Base-by-base conservation (phyloP, 2,329 filamentous ascomycete genomes). In the Diplocarpon mali region DNA sequence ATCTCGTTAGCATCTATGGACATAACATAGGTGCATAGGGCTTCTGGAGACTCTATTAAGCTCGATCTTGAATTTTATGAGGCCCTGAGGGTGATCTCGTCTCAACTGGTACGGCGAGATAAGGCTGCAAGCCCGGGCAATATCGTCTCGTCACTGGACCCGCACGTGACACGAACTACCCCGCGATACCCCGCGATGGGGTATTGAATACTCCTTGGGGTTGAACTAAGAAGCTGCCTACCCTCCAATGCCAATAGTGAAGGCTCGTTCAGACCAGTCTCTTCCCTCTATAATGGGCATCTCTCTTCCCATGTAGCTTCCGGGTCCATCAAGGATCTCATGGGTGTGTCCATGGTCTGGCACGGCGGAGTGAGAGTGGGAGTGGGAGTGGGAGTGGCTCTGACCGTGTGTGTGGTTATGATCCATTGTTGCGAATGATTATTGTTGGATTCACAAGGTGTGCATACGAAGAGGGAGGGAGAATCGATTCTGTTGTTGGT, bases 201-300 rank as follows among this genome's bases (percentile, higher is more conserved):
- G n/a, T 34, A 27, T 12, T 30, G 39, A n/a, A 42, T 31, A 24
- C 12, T 15, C 38, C 8, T 41, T 38, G 24, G 15, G 41, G 4
- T 24, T 24, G 30, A 36, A 41, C 34, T 24, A 10, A 40, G 30
- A 45, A 5, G 35, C 31, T 27, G 57, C 58, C 56, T 72, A 94
- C 88, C 92, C 92, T 68, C 92, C 92, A 67, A 96, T 96, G n/a
- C 92, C 92, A 59, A 98, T 75, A 4, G 92, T 96, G 60, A 95
- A 98, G 12, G 89, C 89, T 46, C 92, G 75, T 53, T 94, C 85
- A 24, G 74, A 74, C 85, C 89, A 98, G 62, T 89, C 75, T 44
- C 90, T 76, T 10, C 88, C 88, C 55, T 95, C 85, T 52, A 88
- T 77, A 45, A 96, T 84, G 50, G 90, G 92, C 85, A 94, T 89